These are phyloP conservation scores for Fusarium annulatum DNA, from an alignment of 2,329 filamentous ascomycete genomes.

Conservation along the genomic window DNA sequence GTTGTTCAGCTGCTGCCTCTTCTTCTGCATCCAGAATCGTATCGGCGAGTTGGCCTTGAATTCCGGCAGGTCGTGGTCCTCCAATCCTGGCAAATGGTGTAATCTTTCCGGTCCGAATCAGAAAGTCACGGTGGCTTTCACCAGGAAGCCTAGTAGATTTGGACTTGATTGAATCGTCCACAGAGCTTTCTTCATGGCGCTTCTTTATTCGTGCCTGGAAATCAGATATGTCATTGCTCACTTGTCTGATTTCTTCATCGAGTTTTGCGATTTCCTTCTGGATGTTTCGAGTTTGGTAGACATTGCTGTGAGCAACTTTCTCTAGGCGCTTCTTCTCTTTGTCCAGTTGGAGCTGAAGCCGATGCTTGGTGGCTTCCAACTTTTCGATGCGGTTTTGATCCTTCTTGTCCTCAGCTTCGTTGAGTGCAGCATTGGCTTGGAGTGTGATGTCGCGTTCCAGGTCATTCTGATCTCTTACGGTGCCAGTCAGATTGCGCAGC, in stretches of 20 bases:
- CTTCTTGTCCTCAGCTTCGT: slow-evolving; percentile 71
- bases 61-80: slow-evolving; percentile 68
- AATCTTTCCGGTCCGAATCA: slow-evolving; percentile 96
- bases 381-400: slow-evolving; percentile 72
- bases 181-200: slow-evolving; percentile 68
- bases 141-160: slow-evolving; percentile 75
- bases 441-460: slow-evolving; percentile 85
- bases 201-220: slow-evolving; percentile 85
- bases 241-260: slow-evolving; percentile 70
- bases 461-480: slow-evolving; percentile 87
- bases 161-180: slow-evolving; percentile 54
- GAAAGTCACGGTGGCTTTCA: slow-evolving; percentile 86
- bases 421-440: slow-evolving; percentile 69
- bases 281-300: slow-evolving; percentile 66
- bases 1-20: slow-evolving; percentile 61
- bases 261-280: slow-evolving; percentile 74
- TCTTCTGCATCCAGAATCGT: slow-evolving; percentile 86
- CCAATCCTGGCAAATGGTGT: slow-evolving; percentile 90
- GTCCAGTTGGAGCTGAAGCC: slow-evolving; percentile 73
- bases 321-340: slow-evolving; percentile 62
- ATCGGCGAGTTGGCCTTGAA: slow-evolving; percentile 78
- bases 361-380: slow-evolving; percentile 63
- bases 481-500: slow-evolving; percentile 71
- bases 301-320: slow-evolving; percentile 54
- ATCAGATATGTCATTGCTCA: slow-evolving; percentile 79